A percentile compares a stretch with the other conserved stretches of the same genome.
Evolutionary conservation across 371 early-diverging fungal genomes (phyloP).

Genomic region (Zychaea mexicana): DNA sequence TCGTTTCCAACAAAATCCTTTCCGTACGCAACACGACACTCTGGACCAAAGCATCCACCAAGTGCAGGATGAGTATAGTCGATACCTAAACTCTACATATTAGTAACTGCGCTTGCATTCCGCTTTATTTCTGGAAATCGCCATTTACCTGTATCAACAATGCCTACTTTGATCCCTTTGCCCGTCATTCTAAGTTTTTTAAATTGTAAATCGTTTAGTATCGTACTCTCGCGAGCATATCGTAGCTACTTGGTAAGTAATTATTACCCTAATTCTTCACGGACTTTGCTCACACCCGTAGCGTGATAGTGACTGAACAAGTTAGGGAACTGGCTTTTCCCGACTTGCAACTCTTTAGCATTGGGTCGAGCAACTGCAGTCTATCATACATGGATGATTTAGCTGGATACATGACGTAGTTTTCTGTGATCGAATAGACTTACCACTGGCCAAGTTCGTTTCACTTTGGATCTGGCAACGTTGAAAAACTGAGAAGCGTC

Average conservation of each 20-base stretch:
- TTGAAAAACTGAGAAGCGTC: slow-evolving; percentile 31
- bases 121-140: not conserved
- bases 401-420: not conserved
- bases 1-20: slow-evolving; percentile 57
- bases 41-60: slow-evolving; percentile 62
- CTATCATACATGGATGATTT: not conserved
- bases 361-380: slow-evolving; percentile 17
- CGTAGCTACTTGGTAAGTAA: too few species aligned
- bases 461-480: slow-evolving; percentile 21
- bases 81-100: too few species aligned
- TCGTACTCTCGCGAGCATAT: too few species aligned
- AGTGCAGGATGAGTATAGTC: slow-evolving; percentile 66
- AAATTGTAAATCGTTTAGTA: not conserved
- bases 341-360: not conserved
- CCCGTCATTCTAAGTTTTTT: slow-evolving; percentile 44
- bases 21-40: slow-evolving; percentile 52
- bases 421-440: not conserved
- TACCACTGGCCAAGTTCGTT: slow-evolving; percentile 51
- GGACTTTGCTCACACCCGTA: slow-evolving; percentile 33
- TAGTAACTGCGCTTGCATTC: not conserved
- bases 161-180: slow-evolving; percentile 62
- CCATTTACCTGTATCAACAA: slow-evolving; percentile 60
- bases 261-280: slow-evolving; percentile 33
- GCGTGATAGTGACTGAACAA: slow-evolving; percentile 33
- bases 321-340: slow-evolving; percentile 5